These are phyloP conservation scores for Patellaria atrata DNA, from an alignment of 495 filamentous ascomycete genomes.

Conservation along the genomic window DNA sequence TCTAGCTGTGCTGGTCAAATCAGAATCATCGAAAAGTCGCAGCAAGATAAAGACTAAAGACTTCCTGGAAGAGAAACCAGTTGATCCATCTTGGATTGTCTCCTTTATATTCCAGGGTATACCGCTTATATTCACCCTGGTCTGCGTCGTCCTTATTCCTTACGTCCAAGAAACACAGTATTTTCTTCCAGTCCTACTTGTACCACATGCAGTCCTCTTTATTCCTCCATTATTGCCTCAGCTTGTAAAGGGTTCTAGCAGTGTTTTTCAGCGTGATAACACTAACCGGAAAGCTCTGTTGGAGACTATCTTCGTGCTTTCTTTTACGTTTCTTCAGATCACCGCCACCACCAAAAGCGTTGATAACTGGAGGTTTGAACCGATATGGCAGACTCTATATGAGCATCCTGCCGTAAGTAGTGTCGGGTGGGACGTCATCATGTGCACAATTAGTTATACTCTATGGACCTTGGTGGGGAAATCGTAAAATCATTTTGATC, in stretches of 20 bases:
- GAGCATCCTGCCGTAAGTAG: slow-evolving; percentile 24
- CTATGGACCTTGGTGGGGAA: slow-evolving; percentile 10
- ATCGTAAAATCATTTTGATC: too few relatives aligned
- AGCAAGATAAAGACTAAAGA: slow-evolving; percentile 1
- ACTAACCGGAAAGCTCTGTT: slow-evolving; percentile 1
- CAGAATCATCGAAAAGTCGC: background rate
- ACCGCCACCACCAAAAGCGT: slow-evolving; percentile 5
- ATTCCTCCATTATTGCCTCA: background rate
- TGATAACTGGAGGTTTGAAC: slow-evolving; percentile 1
- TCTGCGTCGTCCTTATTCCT: slow-evolving; percentile 6
- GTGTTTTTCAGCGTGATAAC: slow-evolving; percentile 3
- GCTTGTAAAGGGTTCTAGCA: background rate
- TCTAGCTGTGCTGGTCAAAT: slow-evolving; percentile 13
- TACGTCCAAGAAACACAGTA: slow-evolving; percentile 7
- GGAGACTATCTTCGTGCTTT: background rate
- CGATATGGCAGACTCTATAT: slow-evolving; percentile 9
- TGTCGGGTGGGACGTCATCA: slow-evolving; percentile 21
- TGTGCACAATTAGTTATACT: slow-evolving; percentile 16
- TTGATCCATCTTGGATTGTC: background rate
- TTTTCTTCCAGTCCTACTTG: slow-evolving; percentile 13
- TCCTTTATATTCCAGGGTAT: slow-evolving; percentile 10
- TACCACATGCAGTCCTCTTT: slow-evolving; percentile 7
- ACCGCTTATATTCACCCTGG: slow-evolving; percentile 4
- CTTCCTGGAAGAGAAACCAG: background rate
- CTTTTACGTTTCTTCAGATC: background rate